phyloP scores from a whole-genome alignment of 164 flowering plant genomes.

The Nelumbo lutea region DNA sequence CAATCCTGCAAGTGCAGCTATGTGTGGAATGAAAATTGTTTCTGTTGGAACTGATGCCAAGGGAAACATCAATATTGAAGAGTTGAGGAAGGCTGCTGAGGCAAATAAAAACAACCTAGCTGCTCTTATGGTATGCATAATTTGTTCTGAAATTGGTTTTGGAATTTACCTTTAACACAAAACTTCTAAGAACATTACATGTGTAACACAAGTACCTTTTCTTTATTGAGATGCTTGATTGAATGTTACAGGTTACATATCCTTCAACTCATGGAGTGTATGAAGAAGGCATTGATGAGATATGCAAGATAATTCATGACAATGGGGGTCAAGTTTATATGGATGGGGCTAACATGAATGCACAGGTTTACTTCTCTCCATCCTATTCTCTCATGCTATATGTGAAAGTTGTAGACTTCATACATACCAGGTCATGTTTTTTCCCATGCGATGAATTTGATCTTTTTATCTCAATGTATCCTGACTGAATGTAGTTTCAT shows the following conservation, averaged over 20 bases:
- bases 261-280: constrained; percentile 99
- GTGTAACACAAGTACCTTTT: background rate
- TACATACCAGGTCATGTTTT: background rate
- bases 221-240: constrained; percentile 2
- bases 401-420: background rate
- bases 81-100: constrained; percentile 92
- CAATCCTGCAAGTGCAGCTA: constrained; percentile 99
- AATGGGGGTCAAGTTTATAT: constrained; percentile 99
- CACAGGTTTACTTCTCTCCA: constrained; percentile 58
- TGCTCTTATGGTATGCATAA: constrained; percentile 76
- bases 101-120: constrained; percentile 72
- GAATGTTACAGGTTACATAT: constrained; percentile 73
- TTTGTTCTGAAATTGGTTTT: background rate
- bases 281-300: constrained; percentile 98
- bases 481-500: background rate
- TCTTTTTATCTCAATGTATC: background rate
- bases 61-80: constrained; percentile 93
- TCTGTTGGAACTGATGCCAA: constrained; percentile 97
- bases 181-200: background rate
- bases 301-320: constrained; percentile 95
- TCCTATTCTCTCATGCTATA: background rate
- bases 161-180: background rate
- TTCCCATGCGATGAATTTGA: background rate
- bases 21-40: constrained; percentile 99
- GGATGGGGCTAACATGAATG: constrained; percentile 99